A percentile compares a stretch with the other conserved stretches of the same genome.
These are phyloP conservation scores for Hysterangium stoloniferum DNA, from an alignment of 768 basidiomycete genomes.

Conservation along the genomic window DNA sequence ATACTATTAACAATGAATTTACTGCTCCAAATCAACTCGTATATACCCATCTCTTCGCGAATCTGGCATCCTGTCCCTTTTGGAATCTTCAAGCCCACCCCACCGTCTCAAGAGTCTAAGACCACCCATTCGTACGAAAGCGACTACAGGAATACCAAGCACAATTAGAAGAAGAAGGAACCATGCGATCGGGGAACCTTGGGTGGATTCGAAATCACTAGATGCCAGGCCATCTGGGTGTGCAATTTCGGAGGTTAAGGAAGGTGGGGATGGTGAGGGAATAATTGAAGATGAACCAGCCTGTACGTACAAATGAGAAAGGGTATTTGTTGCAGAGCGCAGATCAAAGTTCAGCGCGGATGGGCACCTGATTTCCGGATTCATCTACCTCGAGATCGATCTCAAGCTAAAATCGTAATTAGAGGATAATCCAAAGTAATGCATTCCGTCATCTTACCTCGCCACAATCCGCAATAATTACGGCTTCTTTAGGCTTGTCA, in stretches of 20 bases:
- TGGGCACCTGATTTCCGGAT: constrained; percentile 84
- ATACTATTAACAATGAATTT: constrained; percentile 13
- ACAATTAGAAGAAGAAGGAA: constrained; percentile 27
- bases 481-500: constrained; percentile 71
- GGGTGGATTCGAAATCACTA: neutral
- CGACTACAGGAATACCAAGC: constrained; percentile 35
- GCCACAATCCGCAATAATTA: constrained; percentile 78
- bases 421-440: constrained; percentile 2
- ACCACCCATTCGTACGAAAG: constrained; percentile 48
- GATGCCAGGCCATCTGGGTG: neutral
- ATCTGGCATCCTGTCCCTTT: constrained; percentile 18
- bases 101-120: constrained; percentile 35
- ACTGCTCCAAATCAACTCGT: constrained; percentile 41
- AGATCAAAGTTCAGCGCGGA: constrained; percentile 86
- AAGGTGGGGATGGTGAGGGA: constrained; percentile 18
- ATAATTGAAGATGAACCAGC: constrained; percentile 11
- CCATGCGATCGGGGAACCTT: constrained; percentile 6
- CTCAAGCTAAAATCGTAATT: constrained; percentile 14
- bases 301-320: constrained; percentile 12
- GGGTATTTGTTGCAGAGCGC: constrained; percentile 18
- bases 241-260: constrained; percentile 4
- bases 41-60: constrained; percentile 10
- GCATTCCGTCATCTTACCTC: constrained; percentile 48
- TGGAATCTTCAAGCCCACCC: constrained; percentile 32
- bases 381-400: constrained; percentile 47